Evolutionary conservation across 495 filamentous ascomycete species (phyloP).

Genomic region (Neurospora sp.): DNA sequence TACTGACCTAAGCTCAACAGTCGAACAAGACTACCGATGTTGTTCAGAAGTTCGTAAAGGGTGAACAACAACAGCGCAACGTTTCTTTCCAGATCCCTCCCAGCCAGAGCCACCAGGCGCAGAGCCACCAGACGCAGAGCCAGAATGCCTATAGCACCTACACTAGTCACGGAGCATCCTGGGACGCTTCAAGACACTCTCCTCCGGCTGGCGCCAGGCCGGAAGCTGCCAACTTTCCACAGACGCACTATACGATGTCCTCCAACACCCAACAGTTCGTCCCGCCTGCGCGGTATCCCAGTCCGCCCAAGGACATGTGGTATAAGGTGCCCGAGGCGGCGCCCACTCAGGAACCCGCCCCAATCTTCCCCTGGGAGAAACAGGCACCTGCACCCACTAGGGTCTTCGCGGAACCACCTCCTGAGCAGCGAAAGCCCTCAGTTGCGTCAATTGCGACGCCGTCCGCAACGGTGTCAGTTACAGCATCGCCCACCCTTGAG

Average conservation of each 20-base stretch:
- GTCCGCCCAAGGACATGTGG: conserved; percentile 76
- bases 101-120: conserved; percentile 17
- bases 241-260: conserved; percentile 67
- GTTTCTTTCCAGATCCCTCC: conserved; percentile 1
- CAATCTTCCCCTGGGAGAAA: conserved; percentile 82
- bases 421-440: conserved; percentile 13
- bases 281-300: conserved; percentile 63
- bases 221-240: conserved; percentile 68
- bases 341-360: conserved; percentile 44
- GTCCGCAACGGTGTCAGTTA: conserved; percentile 24
- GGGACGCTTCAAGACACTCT: conserved; percentile 44
- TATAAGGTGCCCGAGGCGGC: conserved; percentile 58
- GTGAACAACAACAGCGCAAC: conserved; percentile 35
- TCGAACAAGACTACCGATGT: conserved; percentile 19
- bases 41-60: conserved; percentile 42
- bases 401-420: conserved; percentile 50
- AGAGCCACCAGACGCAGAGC: conserved; percentile 15
- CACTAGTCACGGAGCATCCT: neutral
- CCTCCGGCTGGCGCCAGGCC: conserved; percentile 65
- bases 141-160: neutral
- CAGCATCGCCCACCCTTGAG: conserved; percentile 24
- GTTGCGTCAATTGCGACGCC: conserved; percentile 9
- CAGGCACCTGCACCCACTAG: conserved; percentile 56
- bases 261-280: conserved; percentile 58
- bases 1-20: conserved; percentile 3